These are phyloP conservation scores for Hypomyces rosellus DNA, from an alignment of 2,329 filamentous ascomycete species.

Conservation along the genomic window DNA sequence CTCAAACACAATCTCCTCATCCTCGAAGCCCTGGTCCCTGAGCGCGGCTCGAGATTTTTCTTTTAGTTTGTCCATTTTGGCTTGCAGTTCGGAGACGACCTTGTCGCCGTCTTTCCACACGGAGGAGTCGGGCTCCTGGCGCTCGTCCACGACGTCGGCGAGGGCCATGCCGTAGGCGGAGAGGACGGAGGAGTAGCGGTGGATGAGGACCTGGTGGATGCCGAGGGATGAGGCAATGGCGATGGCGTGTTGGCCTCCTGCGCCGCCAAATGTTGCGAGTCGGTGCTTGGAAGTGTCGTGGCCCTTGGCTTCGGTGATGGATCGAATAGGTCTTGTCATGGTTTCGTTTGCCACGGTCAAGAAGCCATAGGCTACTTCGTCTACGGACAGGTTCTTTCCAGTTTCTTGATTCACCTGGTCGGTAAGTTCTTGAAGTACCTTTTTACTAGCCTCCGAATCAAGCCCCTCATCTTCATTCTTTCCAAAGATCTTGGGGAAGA, in stretches of 20 bases:
- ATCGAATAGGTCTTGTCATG: constrained; percentile 85
- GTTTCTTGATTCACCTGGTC: constrained; percentile 73
- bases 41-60: constrained; percentile 64
- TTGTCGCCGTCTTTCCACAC: constrained; percentile 55
- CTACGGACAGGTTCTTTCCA: constrained; percentile 63
- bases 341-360: constrained; percentile 85
- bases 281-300: constrained; percentile 86
- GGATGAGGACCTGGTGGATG: constrained; percentile 78
- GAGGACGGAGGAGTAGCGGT: constrained; percentile 80
- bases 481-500: constrained; percentile 94
- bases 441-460: constrained; percentile 68
- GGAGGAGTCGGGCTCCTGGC: constrained; percentile 67
- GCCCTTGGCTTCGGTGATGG: constrained; percentile 85
- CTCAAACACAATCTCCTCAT: constrained; percentile 72
- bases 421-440: constrained; percentile 68
- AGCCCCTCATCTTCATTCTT: constrained; percentile 78
- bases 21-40: constrained; percentile 70
- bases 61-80: constrained; percentile 74
- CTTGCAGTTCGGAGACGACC: constrained; percentile 56
- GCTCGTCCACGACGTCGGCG: constrained; percentile 87
- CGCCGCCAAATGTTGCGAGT: constrained; percentile 88
- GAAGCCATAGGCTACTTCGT: constrained; percentile 86
- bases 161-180: constrained; percentile 91
- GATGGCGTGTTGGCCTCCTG: constrained; percentile 87
- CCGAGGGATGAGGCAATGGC: constrained; percentile 81